These are phyloP conservation scores for Grosmannia huntii DNA, from an alignment of 2,329 filamentous ascomycete species.

Conservation along the genomic window DNA sequence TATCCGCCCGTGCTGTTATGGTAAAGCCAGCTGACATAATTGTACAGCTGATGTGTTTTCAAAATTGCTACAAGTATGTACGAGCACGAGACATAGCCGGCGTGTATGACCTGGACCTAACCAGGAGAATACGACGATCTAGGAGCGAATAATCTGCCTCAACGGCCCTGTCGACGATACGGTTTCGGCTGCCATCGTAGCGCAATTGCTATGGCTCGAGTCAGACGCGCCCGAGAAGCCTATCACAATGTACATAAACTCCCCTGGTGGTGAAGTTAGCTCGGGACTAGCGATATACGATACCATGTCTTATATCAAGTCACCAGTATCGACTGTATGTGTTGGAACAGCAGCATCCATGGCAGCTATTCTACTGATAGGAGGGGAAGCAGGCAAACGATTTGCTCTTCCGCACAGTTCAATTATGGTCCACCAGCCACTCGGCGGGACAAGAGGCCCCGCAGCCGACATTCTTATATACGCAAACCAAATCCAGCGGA, in stretches of 20 bases:
- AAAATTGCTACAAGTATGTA: slow-evolving; percentile 55
- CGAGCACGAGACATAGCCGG: not conserved
- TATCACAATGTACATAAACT: slow-evolving; percentile 97
- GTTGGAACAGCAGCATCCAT: slow-evolving; percentile 91
- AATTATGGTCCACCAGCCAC: slow-evolving; percentile 95
- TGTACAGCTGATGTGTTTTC: slow-evolving; percentile 66
- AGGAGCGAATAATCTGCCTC: slow-evolving; percentile 89
- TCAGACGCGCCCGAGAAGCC: slow-evolving; percentile 90
- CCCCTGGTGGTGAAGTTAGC: slow-evolving; percentile 82
- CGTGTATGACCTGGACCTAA: not conserved
- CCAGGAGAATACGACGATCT: not conserved
- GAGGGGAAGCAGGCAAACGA: slow-evolving; percentile 71
- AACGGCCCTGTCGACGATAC: slow-evolving; percentile 86
- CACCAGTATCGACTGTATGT: slow-evolving; percentile 88
- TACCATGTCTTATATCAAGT: slow-evolving; percentile 94
- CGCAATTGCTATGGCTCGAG: slow-evolving; percentile 95
- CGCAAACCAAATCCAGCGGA: slow-evolving; percentile 86
- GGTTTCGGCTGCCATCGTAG: slow-evolving; percentile 85
- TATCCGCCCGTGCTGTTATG: slow-evolving; percentile 8
- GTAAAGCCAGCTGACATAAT: slow-evolving; percentile 2
- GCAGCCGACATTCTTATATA: slow-evolving; percentile 87
- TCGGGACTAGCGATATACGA: slow-evolving; percentile 90
- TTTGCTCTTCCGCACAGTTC: slow-evolving; percentile 86
- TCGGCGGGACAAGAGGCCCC: slow-evolving; percentile 55
- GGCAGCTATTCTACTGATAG: slow-evolving; percentile 79